These are phyloP conservation scores for Pestalotiopsis sp. DNA, from an alignment of 2,329 filamentous ascomycete species.

Conservation along the genomic window DNA sequence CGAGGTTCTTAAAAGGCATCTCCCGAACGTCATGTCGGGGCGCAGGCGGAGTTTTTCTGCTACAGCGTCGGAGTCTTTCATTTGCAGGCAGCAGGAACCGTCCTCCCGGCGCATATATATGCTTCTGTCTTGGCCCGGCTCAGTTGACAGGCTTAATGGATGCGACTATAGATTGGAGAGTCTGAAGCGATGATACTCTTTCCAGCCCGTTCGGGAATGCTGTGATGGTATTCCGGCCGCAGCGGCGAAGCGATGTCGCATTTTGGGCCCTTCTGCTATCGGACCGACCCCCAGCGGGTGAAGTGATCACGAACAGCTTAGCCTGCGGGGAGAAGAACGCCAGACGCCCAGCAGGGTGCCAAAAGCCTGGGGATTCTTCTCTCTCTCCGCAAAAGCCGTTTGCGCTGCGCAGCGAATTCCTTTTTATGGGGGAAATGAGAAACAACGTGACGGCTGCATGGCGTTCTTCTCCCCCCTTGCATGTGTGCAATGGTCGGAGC, in stretches of 20 bases:
- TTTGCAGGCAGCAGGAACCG: too few species aligned
- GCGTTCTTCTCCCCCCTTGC: not conserved
- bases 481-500: not conserved
- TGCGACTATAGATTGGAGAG: slow-evolving; percentile 2
- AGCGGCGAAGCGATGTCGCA: not conserved
- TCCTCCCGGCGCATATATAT: too few species aligned
- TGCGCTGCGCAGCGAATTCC: not conserved
- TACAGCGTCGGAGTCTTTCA: not conserved
- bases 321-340: slow-evolving; percentile 6
- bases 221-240: not conserved
- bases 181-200: slow-evolving; percentile 8
- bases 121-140: too few species aligned
- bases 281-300: slow-evolving; percentile 11
- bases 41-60: not conserved
- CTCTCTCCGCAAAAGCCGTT: slow-evolving; percentile 2
- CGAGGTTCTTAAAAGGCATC: not conserved
- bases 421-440: not conserved
- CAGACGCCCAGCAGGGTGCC: not conserved
- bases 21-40: not conserved
- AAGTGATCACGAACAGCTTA: slow-evolving; percentile 13
- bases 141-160: slow-evolving; percentile 6
- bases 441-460: not conserved
- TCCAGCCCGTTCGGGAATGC: not conserved
- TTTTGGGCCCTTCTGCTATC: slow-evolving; percentile 5
- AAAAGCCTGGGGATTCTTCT: slow-evolving; percentile 8